Evolutionary conservation across 169 alveolate genomes (phyloP).

Genomic region (Plasmodium coatneyi): DNA sequence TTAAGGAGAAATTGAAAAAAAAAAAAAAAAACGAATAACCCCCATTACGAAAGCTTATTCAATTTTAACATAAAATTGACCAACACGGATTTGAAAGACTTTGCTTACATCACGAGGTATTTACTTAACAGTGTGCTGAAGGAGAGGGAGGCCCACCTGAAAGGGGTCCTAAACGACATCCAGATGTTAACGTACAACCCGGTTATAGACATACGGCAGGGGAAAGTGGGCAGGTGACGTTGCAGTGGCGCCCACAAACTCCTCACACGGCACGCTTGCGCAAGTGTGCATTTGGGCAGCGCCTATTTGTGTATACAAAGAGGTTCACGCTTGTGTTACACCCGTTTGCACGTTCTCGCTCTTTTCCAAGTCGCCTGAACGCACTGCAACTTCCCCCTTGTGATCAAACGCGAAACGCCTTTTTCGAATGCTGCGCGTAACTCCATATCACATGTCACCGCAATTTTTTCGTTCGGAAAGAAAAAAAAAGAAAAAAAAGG

Average conservation of each 20-base stretch:
- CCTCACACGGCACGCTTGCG: not conserved
- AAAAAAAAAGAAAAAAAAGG: not conserved
- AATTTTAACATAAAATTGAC: slow-evolving; percentile 31
- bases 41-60: slow-evolving; percentile 31
- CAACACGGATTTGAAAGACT: slow-evolving; percentile 37
- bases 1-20: slow-evolving; percentile 70
- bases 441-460: not conserved
- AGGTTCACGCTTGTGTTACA: not conserved
- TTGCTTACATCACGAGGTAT: slow-evolving; percentile 51
- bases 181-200: slow-evolving; percentile 69
- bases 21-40: slow-evolving; percentile 44
- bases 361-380: not conserved
- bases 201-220: slow-evolving; percentile 61
- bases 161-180: slow-evolving; percentile 36
- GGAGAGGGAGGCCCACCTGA: slow-evolving; percentile 23
- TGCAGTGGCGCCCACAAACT: not conserved
- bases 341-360: not conserved
- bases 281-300: not conserved
- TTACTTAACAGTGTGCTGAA: slow-evolving; percentile 25
- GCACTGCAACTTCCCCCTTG: not conserved
- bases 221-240: slow-evolving; percentile 39
- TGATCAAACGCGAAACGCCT: not conserved
- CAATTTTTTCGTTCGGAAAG: slow-evolving; percentile 15
- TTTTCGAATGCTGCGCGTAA: not conserved
- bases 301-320: not conserved